Evolutionary conservation across 371 early-diverging fungal genomes (phyloP), one percentile per base, ranked within the genome.

Genomic region (Lichtheimia hyalospora): DNA sequence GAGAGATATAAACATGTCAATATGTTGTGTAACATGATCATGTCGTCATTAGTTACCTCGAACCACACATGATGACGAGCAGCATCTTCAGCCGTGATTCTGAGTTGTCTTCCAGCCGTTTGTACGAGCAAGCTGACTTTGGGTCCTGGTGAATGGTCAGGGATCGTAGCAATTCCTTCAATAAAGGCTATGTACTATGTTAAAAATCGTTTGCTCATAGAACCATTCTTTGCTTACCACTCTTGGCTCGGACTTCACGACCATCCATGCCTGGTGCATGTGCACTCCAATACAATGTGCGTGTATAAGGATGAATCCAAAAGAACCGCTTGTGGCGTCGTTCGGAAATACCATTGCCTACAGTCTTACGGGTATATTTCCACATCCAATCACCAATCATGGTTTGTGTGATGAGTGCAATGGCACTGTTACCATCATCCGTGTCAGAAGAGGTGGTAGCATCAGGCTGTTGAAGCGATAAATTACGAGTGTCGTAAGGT

Each of bases 241-340:
- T 83, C 75, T 83, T 85, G 43, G 77, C 81, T 23, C 74, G 74
- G 34, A 76, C 59, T 64, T 82, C 81, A 50, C 69, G 63, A 20
- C 77, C 80, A 54, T 77, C 75, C 10, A 67, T 67, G 18, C 84
- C 85, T 12, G 90, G 90, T 39, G 83, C 85, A 57, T 74, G 74
- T 41, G 69, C 73, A 66, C 86, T 83, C 92, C 92, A 91, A 63
- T 89, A 85, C 39, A 91, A 64, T 23, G 87, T 86, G 54, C 87
- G 86, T 41, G 89, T 86, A 50, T 90, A 90, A 20, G 92, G 92
- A 60, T 90, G 89, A 21, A 91, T 81, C 92, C 92, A 91, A 43
- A 90, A 86, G 75, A 81, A 91, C n/a, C 90, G 82, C 52, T 76
- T 60, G 56, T 91, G 89, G 13, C 84, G 71, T 49, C 83, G 82